These are phyloP conservation scores for Leccinum fuscescens DNA, from an alignment of 1,284 basidiomycete species.

Conservation along the genomic window DNA sequence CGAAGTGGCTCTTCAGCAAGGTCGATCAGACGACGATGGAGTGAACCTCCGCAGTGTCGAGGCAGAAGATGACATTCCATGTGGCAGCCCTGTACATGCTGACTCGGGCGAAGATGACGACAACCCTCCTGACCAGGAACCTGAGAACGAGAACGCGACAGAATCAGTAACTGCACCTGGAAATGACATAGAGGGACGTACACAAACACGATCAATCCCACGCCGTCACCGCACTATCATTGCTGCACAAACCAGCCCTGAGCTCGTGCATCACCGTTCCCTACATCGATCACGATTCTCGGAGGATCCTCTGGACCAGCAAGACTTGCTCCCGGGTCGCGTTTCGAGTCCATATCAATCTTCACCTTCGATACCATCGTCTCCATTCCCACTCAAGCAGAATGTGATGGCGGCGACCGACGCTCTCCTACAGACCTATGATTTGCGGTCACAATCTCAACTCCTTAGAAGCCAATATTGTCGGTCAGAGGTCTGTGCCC, in stretches of 20 bases:
- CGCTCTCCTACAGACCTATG: conserved; percentile 62
- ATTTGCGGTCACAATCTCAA: conserved; percentile 62
- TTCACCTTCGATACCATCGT: conserved; percentile 60
- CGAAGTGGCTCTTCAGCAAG: conserved; percentile 87
- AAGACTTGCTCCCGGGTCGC: conserved; percentile 44
- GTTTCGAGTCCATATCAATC: conserved; percentile 57
- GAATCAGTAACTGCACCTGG: conserved; percentile 8
- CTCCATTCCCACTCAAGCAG: conserved; percentile 44
- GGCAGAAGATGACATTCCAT: conserved; percentile 39
- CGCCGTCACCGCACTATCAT: conserved; percentile 47
- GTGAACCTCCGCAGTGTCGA: conserved; percentile 50
- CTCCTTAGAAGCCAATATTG: conserved; percentile 89
- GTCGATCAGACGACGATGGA: conserved; percentile 61
- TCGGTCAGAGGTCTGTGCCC: conserved; percentile 73
- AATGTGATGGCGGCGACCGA: conserved; percentile 50
- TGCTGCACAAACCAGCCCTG: conserved; percentile 70
- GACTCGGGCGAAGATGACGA: conserved; percentile 43
- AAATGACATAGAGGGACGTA: conserved; percentile 27
- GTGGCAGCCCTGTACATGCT: conserved; percentile 10
- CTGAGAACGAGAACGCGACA: conserved; percentile 22
- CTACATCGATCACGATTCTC: conserved; percentile 56
- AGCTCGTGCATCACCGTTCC: conserved; percentile 55
- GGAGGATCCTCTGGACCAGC: conserved; percentile 72
- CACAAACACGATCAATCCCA: conserved; percentile 17
- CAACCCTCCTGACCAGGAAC: conserved; percentile 30